A percentile compares a stretch with the other conserved stretches of the same genome.
Conservation (phyloP, 257 asterid genomes). For the Solanum piurae region DNA sequence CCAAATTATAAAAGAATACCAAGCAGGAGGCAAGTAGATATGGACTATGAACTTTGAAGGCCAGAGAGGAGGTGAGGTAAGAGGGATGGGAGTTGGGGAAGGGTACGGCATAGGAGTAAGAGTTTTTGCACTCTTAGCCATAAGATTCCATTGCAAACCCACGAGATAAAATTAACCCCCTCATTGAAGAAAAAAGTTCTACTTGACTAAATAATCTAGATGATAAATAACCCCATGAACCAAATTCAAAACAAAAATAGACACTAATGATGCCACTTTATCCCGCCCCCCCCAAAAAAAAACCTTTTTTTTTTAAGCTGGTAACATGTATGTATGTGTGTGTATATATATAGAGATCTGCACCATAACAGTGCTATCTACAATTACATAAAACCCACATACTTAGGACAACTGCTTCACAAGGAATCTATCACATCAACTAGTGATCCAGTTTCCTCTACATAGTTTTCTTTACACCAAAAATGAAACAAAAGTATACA, state of each 20-base stretch:
- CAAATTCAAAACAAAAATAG: background rate
- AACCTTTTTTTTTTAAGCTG: no score
- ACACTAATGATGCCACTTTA: background rate
- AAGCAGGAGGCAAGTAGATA: background rate
- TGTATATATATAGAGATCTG: no score
- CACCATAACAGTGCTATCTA: no score
- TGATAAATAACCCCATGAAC: background rate
- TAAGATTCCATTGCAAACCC: background rate
- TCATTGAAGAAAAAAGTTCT: background rate
- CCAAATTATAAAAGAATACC: background rate
- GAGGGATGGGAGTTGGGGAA: background rate
- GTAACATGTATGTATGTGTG: no score
- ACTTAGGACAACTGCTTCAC: no score
- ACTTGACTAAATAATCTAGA: background rate
- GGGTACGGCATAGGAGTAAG: background rate
- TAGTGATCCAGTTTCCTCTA: background rate
- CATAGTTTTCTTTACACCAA: background rate
- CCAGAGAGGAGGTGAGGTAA: background rate
- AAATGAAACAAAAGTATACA: background rate
- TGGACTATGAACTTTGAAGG: background rate
- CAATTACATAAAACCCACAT: no score
- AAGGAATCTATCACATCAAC: no score
- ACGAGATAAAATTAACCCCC: background rate
- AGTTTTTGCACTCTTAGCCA: background rate
- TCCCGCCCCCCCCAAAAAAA: background rate